Evolutionary conservation across 768 basidiomycete genomes (phyloP).

Genomic region (Lentinula edodes): DNA sequence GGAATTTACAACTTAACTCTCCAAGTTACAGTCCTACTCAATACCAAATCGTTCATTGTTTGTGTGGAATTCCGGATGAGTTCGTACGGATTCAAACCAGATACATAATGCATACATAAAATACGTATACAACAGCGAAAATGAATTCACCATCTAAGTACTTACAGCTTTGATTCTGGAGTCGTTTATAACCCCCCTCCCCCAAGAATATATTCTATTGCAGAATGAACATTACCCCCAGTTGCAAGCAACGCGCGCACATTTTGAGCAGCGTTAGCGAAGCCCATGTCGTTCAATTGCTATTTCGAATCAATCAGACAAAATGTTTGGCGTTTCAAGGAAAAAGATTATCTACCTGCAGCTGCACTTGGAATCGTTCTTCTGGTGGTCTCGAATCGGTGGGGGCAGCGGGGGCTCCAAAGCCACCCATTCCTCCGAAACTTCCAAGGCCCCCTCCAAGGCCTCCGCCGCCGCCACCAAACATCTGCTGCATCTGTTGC

Average conservation of each 20-base stretch:
- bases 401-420: constrained; percentile 35
- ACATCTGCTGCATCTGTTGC: constrained; percentile 35
- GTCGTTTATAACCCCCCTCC: constrained; percentile 60
- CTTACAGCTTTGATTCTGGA: not conserved
- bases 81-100: too few species aligned
- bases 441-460: constrained; percentile 12
- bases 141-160: not conserved
- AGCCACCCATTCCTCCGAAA: constrained; percentile 21
- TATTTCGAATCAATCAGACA: constrained; percentile 20
- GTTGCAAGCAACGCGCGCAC: constrained; percentile 86
- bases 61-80: too few species aligned
- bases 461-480: constrained; percentile 7
- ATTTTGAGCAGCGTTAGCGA: constrained; percentile 85
- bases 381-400: constrained; percentile 76
- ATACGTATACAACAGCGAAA: not conserved
- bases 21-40: not conserved
- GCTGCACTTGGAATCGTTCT: constrained; percentile 86
- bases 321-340: not conserved
- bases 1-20: not conserved
- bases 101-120: too few species aligned
- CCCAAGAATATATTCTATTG: constrained; percentile 87
- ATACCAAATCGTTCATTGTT: not conserved
- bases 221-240: constrained; percentile 87
- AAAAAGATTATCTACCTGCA: constrained; percentile 51
- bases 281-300: constrained; percentile 96